Conservation (phyloP, 1,139 yeast genomes). For the Meyerozyma elateridarum region DNA sequence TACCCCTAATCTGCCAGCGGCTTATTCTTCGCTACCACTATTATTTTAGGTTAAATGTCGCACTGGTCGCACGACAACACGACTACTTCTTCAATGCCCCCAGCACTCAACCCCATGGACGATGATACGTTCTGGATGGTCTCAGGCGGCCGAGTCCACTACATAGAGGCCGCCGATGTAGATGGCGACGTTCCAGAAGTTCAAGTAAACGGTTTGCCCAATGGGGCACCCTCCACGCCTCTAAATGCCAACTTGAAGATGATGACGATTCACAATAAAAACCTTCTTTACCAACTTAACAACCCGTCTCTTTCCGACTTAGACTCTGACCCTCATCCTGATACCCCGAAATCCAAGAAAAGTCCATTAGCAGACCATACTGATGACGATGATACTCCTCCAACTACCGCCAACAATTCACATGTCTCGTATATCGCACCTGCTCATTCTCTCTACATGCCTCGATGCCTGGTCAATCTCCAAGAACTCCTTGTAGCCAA, state of each 20-base stretch:
- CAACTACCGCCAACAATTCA: background rate
- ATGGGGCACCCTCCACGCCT: constrained; percentile 5
- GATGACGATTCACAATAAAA: constrained; percentile 31
- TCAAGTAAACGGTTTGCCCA: background rate
- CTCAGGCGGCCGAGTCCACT: constrained; percentile 9
- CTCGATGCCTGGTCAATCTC: constrained; percentile 3
- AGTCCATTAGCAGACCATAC: too few species aligned
- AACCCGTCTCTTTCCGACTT: constrained; percentile 41
- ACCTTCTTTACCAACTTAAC: constrained; percentile 37
- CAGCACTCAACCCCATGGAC: constrained; percentile 4
- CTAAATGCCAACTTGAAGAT: constrained; percentile 15
- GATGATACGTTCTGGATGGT: constrained; percentile 5
- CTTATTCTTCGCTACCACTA: too few species aligned
- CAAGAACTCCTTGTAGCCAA: constrained; percentile 1
- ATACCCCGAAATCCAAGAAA: constrained; percentile 7
- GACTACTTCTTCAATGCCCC: background rate
- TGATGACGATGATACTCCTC: too few species aligned
- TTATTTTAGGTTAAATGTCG: too few species aligned
- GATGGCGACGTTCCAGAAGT: constrained; percentile 1
- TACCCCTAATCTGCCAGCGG: too few species aligned
- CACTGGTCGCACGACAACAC: too few species aligned
- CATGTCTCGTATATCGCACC: background rate
- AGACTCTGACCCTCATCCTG: constrained; percentile 26
- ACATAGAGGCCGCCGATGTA: constrained; percentile 6
- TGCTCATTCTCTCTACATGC: constrained; percentile 2